These are phyloP conservation scores for Podospora fimiseda DNA, from an alignment of 495 filamentous ascomycete genomes.

Conservation along the genomic window DNA sequence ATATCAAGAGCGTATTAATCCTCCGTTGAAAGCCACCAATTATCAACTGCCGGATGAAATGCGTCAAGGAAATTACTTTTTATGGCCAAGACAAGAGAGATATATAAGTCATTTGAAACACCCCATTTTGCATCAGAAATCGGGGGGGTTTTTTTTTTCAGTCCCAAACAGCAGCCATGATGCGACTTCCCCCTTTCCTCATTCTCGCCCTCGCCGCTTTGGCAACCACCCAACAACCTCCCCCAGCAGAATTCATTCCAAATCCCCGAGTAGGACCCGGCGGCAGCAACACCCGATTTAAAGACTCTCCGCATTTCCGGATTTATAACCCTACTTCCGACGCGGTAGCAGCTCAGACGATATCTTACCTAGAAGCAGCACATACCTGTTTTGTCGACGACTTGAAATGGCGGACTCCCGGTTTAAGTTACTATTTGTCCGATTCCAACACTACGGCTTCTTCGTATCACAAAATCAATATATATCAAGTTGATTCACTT, in stretches of 20 bases:
- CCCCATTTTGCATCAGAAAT: neutral
- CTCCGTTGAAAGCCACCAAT: neutral
- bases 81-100: neutral
- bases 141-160: too few species aligned
- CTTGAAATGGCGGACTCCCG: constrained; percentile 37
- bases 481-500: constrained; percentile 33
- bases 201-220: neutral
- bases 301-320: constrained; percentile 42
- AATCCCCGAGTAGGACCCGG: constrained; percentile 36
- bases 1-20: neutral
- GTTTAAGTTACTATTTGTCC: constrained; percentile 35
- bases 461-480: constrained; percentile 40
- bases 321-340: constrained; percentile 29
- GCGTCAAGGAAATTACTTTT: neutral
- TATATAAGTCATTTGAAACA: neutral
- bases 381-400: constrained; percentile 38
- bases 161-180: too few species aligned
- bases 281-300: constrained; percentile 21
- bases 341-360: constrained; percentile 21
- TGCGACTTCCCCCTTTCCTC: too few species aligned
- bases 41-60: neutral
- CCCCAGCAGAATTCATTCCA: constrained; percentile 33
- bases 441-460: constrained; percentile 29
- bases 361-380: constrained; percentile 37
- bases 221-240: neutral